Base-by-base conservation (phyloP, 208 protist species). In the Leishmania arabica region DNA sequence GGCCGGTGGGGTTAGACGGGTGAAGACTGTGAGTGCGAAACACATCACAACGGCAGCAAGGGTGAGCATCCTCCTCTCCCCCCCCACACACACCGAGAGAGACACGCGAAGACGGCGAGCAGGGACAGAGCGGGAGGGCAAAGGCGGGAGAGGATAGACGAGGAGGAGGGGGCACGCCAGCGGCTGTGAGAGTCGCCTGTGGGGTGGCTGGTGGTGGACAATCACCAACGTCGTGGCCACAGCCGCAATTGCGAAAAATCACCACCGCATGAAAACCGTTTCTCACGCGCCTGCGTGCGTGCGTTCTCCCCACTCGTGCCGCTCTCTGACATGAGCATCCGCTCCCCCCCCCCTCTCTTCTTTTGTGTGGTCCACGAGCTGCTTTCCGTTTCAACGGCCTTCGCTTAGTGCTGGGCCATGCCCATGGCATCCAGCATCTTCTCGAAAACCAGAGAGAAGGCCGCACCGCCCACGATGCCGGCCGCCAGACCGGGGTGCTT, bases 341-440 rank as follows among this genome's bases (percentile, higher is more conserved):
- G 3, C 66, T n/a, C n/a, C n/a, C n/a, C n/a, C n/a, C 8, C 40
- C 15, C 51, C 5, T 54, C 51, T 54, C 51, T 68, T 40, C 3
- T 19, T 68, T 0, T 6, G 27, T 17, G 13, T 70, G 13, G 7
- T 47, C 37, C 42, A 4, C 27, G 37, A 11, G 66, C 66, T 47
- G 66, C 40, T 71, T 40, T 24, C 11, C 21, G 24, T 27, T 45
- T 40, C 47, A 17, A 7, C 56, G n/a, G 13, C 11, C 11, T 6
- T 17, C 2, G 34, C 21, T 88, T 90, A 97, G 65, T 84, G 91
- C 79, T 95, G 90, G 3, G 88, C 82, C 24, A 97, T 89, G 51
- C 94, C 94, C 71, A 96, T 88, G 31, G 68, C 78, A 75, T 96
- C 92, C 65, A 97, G 86, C 81, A 96, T 85, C 78, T 90, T 91